A percentile compares a stretch with the other conserved stretches of the same genome.
Conservation (phyloP, 192 early-diverging fungal species). For the Backusella westeae region DNA sequence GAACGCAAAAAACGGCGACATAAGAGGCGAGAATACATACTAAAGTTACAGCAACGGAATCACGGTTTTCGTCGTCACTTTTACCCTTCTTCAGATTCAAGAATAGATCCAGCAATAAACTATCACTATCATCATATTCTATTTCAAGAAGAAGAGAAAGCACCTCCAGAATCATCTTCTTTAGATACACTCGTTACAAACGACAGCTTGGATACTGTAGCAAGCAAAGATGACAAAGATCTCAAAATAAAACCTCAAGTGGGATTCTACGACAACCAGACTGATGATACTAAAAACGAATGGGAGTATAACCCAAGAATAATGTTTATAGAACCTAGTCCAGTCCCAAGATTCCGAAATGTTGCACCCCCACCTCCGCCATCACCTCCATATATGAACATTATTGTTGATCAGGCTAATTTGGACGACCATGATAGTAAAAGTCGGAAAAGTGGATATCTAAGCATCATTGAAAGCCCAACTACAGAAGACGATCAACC, state of each 20-base stretch:
- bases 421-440: neutral
- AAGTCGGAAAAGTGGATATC: neutral
- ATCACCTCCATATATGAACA: conserved; percentile 22
- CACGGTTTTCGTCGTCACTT: neutral
- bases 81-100: neutral
- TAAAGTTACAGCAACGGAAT: conserved; percentile 11
- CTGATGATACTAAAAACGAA: neutral
- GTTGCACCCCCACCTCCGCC: conserved; percentile 23
- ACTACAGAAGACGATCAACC: neutral
- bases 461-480: neutral
- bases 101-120: neutral
- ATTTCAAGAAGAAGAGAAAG: neutral
- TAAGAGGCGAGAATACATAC: conserved; percentile 11
- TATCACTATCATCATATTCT: conserved; percentile 11
- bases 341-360: conserved; percentile 32
- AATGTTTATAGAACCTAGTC: conserved; percentile 32
- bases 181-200: conserved; percentile 3
- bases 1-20: conserved; percentile 13
- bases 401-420: neutral
- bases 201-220: neutral
- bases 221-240: neutral
- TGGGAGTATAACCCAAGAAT: conserved; percentile 21
- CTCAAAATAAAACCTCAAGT: neutral
- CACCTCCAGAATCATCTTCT: conserved; percentile 1
- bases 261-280: neutral